Conservation (phyloP, 2,329 filamentous ascomycete genomes). For the Raffaelea albimanens region DNA sequence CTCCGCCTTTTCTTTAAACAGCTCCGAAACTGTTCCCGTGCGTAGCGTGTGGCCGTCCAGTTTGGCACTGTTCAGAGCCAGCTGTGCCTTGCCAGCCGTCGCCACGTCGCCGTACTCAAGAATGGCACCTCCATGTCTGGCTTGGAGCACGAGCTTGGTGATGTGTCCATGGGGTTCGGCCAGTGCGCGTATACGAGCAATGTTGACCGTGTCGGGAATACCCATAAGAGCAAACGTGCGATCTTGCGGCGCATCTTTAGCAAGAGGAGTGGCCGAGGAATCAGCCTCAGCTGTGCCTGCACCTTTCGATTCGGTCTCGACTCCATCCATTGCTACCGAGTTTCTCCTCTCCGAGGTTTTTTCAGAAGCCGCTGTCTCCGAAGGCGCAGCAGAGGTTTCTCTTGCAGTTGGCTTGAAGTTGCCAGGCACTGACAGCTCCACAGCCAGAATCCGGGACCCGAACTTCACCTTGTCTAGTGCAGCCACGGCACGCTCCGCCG, state of each 20-base stretch:
- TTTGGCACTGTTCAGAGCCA: slow-evolving; percentile 46
- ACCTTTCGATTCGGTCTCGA: slow-evolving; percentile 3
- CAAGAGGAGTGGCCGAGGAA: slow-evolving; percentile 9
- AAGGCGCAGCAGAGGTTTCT: slow-evolving; percentile 23
- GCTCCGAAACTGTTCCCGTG: slow-evolving; percentile 43
- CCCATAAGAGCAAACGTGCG: slow-evolving; percentile 70
- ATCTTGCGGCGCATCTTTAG: slow-evolving; percentile 12
- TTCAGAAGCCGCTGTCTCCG: background rate
- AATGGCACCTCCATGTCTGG: slow-evolving; percentile 75
- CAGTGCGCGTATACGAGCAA: slow-evolving; percentile 66
- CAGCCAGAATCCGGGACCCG: slow-evolving; percentile 56
- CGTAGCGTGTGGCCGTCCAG: slow-evolving; percentile 43
- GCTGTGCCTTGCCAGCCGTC: slow-evolving; percentile 62
- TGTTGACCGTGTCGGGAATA: slow-evolving; percentile 86
- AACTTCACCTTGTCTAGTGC: slow-evolving; percentile 64
- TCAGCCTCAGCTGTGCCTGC: slow-evolving; percentile 29
- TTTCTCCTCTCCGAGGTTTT: too few relatives aligned
- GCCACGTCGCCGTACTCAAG: slow-evolving; percentile 68
- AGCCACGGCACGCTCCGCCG: slow-evolving; percentile 55
- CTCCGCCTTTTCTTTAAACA: slow-evolving; percentile 42
- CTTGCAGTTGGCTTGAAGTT: slow-evolving; percentile 47
- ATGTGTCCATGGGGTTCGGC: slow-evolving; percentile 59
- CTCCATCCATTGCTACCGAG: background rate
- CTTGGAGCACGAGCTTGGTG: slow-evolving; percentile 67
- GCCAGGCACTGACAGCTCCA: slow-evolving; percentile 48